Conservation (phyloP, 495 filamentous ascomycete species). For the Aspergillus diversus region DNA sequence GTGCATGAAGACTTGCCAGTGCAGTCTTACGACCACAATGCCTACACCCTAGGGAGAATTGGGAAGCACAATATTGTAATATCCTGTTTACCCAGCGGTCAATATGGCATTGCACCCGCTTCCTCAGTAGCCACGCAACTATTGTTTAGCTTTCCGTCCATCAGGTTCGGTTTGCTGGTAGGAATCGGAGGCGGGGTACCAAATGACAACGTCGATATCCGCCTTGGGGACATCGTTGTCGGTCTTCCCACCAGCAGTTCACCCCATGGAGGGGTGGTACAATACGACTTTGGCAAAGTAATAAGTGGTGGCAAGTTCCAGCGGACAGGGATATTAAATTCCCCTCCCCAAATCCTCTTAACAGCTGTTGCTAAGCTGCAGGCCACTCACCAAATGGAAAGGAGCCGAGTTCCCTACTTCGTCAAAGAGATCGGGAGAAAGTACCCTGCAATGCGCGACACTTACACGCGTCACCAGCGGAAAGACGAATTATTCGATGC, state of each 20-base stretch:
- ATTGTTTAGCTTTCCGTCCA: conserved; percentile 24
- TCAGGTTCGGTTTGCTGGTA: conserved; percentile 35
- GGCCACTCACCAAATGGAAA: conserved; percentile 12
- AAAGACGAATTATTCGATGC: conserved; percentile 35
- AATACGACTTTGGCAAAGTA: conserved; percentile 45
- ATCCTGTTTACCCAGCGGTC: conserved; percentile 30
- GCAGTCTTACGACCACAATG: conserved; percentile 28
- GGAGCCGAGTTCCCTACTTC: conserved; percentile 18
- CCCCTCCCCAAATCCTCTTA: conserved; percentile 34
- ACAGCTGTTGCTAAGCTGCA: conserved; percentile 31
- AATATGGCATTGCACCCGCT: conserved; percentile 32
- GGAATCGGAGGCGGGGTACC: conserved; percentile 43
- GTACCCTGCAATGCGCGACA: conserved; percentile 21
- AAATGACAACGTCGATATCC: conserved; percentile 26
- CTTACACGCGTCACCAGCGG: conserved; percentile 24
- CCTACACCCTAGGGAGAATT: conserved; percentile 37
- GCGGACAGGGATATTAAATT: conserved; percentile 40
- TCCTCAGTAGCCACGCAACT: conserved; percentile 29
- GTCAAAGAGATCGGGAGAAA: conserved; percentile 22
- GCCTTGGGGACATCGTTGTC: conserved; percentile 41
- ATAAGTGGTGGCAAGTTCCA: conserved; percentile 28
- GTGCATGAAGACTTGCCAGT: conserved; percentile 25
- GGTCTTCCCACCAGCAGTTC: conserved; percentile 24
- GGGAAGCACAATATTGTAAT: conserved; percentile 39
- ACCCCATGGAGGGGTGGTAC: conserved; percentile 31